Evolutionary conservation across 192 early-diverging fungal species (phyloP).

Genomic region (Piromyces finnis): DNA sequence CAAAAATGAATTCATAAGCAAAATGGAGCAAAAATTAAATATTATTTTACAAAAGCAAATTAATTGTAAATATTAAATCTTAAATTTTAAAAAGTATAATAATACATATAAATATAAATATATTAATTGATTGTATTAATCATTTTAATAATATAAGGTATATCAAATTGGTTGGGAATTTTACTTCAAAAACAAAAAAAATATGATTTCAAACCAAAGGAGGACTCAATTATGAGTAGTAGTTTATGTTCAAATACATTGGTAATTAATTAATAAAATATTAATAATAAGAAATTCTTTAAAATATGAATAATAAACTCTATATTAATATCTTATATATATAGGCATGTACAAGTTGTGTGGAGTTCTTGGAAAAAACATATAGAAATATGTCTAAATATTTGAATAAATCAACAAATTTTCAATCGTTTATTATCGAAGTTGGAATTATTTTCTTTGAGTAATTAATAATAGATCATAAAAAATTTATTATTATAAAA

Average conservation of each 20-base stretch:
- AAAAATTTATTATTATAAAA: not conserved
- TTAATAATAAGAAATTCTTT: too few relatives aligned
- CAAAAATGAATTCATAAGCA: slow-evolving; percentile 79
- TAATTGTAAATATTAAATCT: slow-evolving; percentile 27
- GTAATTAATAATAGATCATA: slow-evolving; percentile 17
- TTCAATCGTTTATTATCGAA: slow-evolving; percentile 54
- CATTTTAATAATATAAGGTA: too few relatives aligned
- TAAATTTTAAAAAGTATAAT: too few relatives aligned
- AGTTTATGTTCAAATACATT: not conserved
- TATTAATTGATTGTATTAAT: slow-evolving; percentile 2
- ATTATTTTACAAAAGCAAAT: slow-evolving; percentile 50
- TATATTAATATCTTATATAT: slow-evolving; percentile 3
- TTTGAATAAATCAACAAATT: slow-evolving; percentile 44
- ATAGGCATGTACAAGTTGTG: slow-evolving; percentile 61
- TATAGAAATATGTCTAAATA: slow-evolving; percentile 29
- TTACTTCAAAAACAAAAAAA: slow-evolving; percentile 65
- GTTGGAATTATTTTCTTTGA: slow-evolving; percentile 63
- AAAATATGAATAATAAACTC: slow-evolving; percentile 3
- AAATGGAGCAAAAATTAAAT: slow-evolving; percentile 66
- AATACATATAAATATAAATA: not conserved
- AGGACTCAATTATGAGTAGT: slow-evolving; percentile 27
- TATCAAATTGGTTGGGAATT: slow-evolving; percentile 47
- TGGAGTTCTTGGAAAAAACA: slow-evolving; percentile 55
- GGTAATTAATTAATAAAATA: slow-evolving; percentile 1
- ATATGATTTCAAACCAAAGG: slow-evolving; percentile 78